Percentiles rank a stretch among this genome's conserved stretches.
These are phyloP conservation scores for Athelia sp. DNA, from an alignment of 1,284 basidiomycete species.

Conservation along the genomic window DNA sequence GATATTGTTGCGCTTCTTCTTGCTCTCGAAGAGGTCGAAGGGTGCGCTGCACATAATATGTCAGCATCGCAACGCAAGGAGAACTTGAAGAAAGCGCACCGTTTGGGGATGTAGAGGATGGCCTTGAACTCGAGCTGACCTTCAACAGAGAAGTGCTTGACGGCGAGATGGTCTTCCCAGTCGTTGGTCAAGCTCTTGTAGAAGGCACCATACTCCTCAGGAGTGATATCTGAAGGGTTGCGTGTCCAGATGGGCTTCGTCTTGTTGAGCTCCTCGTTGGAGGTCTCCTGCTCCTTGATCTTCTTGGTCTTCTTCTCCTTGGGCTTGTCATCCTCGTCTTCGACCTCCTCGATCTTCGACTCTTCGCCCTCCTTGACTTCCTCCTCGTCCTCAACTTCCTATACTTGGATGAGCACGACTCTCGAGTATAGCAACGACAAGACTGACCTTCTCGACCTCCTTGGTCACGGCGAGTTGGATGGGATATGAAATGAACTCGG, in stretches of 20 bases:
- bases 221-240: slow-evolving; percentile 90
- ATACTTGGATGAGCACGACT: slow-evolving; percentile 9
- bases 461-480: slow-evolving; percentile 99
- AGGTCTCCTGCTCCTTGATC: slow-evolving; percentile 86
- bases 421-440: slow-evolving; percentile 3
- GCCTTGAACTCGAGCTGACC: slow-evolving; percentile 99
- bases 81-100: slow-evolving; percentile 42
- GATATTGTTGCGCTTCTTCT: slow-evolving; percentile 99
- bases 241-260: slow-evolving; percentile 99
- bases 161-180: slow-evolving; percentile 99
- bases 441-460: slow-evolving; percentile 91
- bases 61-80: slow-evolving; percentile 11
- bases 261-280: slow-evolving; percentile 99
- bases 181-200: slow-evolving; percentile 99
- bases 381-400: slow-evolving; percentile 87
- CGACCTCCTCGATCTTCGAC: slow-evolving; percentile 72
- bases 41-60: slow-evolving; percentile 60
- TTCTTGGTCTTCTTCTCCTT: slow-evolving; percentile 98
- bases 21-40: slow-evolving; percentile 99
- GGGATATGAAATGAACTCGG: slow-evolving; percentile 99
- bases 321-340: slow-evolving; percentile 81
- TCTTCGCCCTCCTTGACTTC: slow-evolving; percentile 63
- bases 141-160: slow-evolving; percentile 99
- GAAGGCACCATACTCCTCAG: slow-evolving; percentile 94
- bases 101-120: slow-evolving; percentile 95